Evolutionary conservation across 108 stramenopile species (phyloP).

Genomic region (Conticribra guillardii): DNA sequence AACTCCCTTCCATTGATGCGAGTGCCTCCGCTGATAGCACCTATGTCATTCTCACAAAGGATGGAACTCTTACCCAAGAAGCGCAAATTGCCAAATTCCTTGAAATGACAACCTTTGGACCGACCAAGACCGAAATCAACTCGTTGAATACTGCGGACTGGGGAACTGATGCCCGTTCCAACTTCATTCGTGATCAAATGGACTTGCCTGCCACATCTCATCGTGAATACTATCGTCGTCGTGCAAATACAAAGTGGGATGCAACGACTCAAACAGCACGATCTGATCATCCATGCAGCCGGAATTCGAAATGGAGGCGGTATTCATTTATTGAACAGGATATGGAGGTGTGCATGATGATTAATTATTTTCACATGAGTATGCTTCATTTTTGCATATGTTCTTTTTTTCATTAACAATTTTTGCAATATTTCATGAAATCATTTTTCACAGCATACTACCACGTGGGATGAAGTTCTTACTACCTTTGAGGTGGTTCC

Average conservation of each 20-base stretch:
- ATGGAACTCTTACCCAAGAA: conserved; percentile 6
- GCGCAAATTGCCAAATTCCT: conserved; percentile 58
- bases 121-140: conserved; percentile 40
- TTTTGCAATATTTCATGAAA: too few relatives aligned
- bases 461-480: conserved; percentile 3
- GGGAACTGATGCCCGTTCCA: conserved; percentile 17
- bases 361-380: neutral
- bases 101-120: conserved; percentile 65
- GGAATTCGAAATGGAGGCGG: conserved; percentile 39
- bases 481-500: conserved; percentile 46
- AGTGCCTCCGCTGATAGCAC: too few relatives aligned
- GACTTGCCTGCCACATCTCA: conserved; percentile 37
- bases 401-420: too few relatives aligned
- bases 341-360: too few relatives aligned
- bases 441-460: conserved; percentile 5
- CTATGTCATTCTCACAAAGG: conserved; percentile 34
- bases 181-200: conserved; percentile 35
- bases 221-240: conserved; percentile 52
- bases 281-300: conserved; percentile 50
- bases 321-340: conserved; percentile 48
- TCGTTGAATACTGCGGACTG: conserved; percentile 28
- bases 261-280: conserved; percentile 30
- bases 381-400: neutral
- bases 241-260: conserved; percentile 47
- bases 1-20: too few relatives aligned